Conservation (phyloP, 805 yeast species). For the Sugiyamaella floridensis region DNA sequence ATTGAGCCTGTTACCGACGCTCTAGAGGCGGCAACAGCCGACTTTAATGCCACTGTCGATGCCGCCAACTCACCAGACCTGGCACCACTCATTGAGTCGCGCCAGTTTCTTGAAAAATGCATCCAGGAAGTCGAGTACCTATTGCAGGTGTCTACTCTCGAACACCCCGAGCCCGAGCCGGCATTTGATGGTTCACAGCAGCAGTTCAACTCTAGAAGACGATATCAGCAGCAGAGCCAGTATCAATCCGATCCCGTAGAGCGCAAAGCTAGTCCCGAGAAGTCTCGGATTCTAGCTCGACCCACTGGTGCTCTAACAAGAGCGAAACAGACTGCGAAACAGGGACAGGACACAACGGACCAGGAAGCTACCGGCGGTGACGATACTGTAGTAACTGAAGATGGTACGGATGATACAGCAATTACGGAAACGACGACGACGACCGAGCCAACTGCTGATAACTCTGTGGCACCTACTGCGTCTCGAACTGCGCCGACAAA, state of each 20-base stretch:
- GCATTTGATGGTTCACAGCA: background rate
- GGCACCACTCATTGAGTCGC: constrained; percentile 22
- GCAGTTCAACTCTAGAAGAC: background rate
- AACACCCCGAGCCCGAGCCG: constrained; percentile 10
- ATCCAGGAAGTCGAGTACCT: constrained; percentile 31
- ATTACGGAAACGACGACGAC: background rate
- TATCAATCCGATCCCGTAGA: background rate
- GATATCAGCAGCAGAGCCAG: constrained; percentile 1
- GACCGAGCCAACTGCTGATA: background rate
- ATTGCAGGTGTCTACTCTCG: constrained; percentile 22
- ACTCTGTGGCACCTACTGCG: background rate
- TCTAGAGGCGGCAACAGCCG: background rate
- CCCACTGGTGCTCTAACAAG: background rate
- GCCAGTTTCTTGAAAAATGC: constrained; percentile 30
- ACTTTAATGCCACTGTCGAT: constrained; percentile 2
- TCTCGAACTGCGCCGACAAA: background rate
- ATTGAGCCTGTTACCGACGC: constrained; percentile 1
- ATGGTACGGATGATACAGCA: background rate
- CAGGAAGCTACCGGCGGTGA: background rate
- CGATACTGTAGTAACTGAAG: background rate
- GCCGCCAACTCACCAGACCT: constrained; percentile 14
- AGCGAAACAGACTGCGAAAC: background rate
- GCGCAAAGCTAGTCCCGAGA: background rate
- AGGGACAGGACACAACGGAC: background rate
- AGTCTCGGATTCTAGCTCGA: background rate